Evolutionary conservation across 768 basidiomycete genomes (phyloP), one percentile per base, ranked within the genome.

Genomic region (Chiua virens): DNA sequence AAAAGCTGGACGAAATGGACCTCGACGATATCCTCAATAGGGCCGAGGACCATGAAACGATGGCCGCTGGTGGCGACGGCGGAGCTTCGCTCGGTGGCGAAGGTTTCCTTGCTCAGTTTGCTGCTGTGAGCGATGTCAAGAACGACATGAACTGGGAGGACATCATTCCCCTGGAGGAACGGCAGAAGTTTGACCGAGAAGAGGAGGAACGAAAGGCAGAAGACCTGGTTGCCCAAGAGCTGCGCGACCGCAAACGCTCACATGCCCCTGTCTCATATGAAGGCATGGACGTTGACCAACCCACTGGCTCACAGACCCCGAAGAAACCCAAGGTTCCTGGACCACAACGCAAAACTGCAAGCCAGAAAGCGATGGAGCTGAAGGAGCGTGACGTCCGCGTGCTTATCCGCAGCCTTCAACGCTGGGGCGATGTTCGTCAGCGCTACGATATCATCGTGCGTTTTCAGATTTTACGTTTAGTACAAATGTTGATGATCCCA

Each of bases 91-190:
- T 97, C n/a, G 97, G 97, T 69, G 97, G 97, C 43, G 93, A 98
- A 74, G 85, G 88, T 51, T 99, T 99, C 82, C 79, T 99, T 47
- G 86, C 94, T 22, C 87, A 91, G 57, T 96, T 98, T 67, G 95
- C 96, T 20, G 87, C 86, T 44, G 92, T 98, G 58, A 97, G 93
- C 70, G 97, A 99, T 68, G 86, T 99, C 66, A 98, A 98, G 80
- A 92, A 94, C 66, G 96, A 98, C 73, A 93, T 96, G 84, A 92
- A 71, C 63, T 99, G 97, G 97, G 97, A 99, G 65, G 97, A 98
- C 54, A 98, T 99, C 70, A 98, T 99, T 60, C 97, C 97, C 17
- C 68, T 89, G 9, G 93, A 95, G 21, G 93, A 93, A 62, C 86
- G 97, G 7, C 84, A 87, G 68, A 85, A 82, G 66, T 82, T 87